Conservation (phyloP, 371 early-diverging fungal species). For the Spiromyces aspiralis region DNA sequence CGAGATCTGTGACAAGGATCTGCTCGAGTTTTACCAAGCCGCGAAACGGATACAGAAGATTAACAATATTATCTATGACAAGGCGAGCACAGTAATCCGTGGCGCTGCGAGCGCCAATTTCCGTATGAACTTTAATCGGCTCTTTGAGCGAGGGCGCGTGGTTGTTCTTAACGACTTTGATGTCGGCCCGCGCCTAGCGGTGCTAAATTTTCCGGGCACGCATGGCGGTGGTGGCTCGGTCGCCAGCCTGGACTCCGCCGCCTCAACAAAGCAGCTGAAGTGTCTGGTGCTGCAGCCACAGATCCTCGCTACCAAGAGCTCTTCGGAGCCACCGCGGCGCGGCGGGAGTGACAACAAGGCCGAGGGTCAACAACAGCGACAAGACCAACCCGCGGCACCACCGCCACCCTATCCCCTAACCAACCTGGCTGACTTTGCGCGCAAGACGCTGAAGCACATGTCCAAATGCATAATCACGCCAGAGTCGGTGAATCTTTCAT, state of each 20-base stretch:
- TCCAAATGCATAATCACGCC: not conserved
- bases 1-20: conserved; percentile 59
- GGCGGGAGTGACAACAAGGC: not conserved
- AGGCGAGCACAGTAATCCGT: not conserved
- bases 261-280: not conserved
- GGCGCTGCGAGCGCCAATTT: not conserved
- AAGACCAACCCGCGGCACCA: no score
- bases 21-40: not conserved
- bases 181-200: not conserved
- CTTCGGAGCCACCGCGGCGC: not conserved
- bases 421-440: not conserved
- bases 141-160: not conserved
- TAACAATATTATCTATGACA: not conserved
- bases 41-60: not conserved
- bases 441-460: not conserved
- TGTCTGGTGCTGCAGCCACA: no score
- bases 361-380: no score
- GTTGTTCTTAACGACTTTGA: not conserved
- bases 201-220: not conserved
- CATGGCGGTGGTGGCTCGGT: not conserved
- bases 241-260: not conserved
- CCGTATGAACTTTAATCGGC: not conserved
- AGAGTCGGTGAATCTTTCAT: not conserved
- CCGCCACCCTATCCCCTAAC: not conserved
- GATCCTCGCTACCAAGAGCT: not conserved